Conservation (phyloP, 257 asterid species). For the Mitragyna speciosa region DNA sequence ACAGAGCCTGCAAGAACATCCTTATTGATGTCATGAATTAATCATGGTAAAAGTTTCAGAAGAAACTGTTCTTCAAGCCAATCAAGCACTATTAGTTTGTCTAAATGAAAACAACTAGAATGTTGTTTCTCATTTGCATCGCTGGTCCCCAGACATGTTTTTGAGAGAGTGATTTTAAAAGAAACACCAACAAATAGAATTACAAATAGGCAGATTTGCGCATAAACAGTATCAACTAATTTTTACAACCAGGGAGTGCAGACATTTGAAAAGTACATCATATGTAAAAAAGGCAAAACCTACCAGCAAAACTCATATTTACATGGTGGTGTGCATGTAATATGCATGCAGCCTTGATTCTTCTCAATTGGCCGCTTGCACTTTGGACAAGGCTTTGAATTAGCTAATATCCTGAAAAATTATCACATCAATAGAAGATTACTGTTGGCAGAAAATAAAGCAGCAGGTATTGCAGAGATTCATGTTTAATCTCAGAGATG, state of each 20-base stretch:
- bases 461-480: constrained; percentile 1
- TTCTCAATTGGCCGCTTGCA: constrained; percentile 99
- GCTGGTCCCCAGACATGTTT: too few species aligned
- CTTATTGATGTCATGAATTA: neutral
- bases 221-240: neutral
- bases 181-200: neutral
- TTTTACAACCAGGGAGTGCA: neutral
- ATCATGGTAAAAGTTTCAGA: constrained; percentile 1
- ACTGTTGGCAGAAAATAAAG: constrained; percentile 9
- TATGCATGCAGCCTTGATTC: constrained; percentile 99
- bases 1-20: constrained; percentile 74
- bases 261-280: neutral
- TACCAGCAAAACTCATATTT: constrained; percentile 99
- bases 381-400: constrained; percentile 98
- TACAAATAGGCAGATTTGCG: neutral
- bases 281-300: constrained; percentile 25
- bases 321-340: constrained; percentile 98
- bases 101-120: neutral
- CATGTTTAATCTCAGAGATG: neutral
- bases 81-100: neutral
- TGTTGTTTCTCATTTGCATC: neutral
- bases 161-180: neutral
- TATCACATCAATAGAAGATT: constrained; percentile 23
- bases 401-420: constrained; percentile 85
- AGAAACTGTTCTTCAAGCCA: neutral